Evolutionary conservation across 306 rosid genomes (phyloP), one percentile per base, ranked within the genome.

Genomic region (Sindora glabra): DNA sequence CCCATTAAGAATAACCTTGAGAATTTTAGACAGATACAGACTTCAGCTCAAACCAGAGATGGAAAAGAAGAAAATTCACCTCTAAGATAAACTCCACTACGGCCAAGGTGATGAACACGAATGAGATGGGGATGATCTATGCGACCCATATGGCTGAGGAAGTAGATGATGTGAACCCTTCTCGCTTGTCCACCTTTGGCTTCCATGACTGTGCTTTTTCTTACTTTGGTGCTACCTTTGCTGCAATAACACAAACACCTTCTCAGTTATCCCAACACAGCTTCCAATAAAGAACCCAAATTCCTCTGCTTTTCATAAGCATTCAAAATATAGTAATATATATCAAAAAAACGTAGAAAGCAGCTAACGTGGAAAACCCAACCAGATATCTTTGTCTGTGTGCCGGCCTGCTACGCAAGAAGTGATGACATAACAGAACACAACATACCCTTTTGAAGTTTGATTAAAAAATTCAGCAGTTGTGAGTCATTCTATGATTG

Each of bases 111-210:
- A 29, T 83, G 89, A 53, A 90, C 78, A 8, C 90, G 85, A 57
- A 87, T 68, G 47, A 90, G 96, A 73, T 90, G 96, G n/a, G 90
- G 94, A 18, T 82, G 94, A 9, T 85, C 90, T 8, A 70, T 50
- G 4, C 64, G 85, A 50, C 87, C 89, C 65, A 71, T 68, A 19
- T 70, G 84, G 55, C 73, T 78, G 14, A 90, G 88, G 48, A 78
- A 87, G 64, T 90, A 90, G 34, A 87, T 48, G 36, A 90, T 77
- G 55, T 90, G 90, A 73, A 90, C 59, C 58, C 82, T 75, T 70
- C 96, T 75, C 52, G 82, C 76, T 77, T 87, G 84, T 71, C 83
- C 79, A 44, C 63, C 54, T 70, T 72, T 71, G 52, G 37, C 71
- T 73, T 87, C 92, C 86, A 84, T 87, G 17, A 41, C 52, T 8